A percentile compares a stretch with the other conserved stretches of the same genome.
Evolutionary conservation across 257 asterid genomes (phyloP).

Genomic region (Verbascum thapsus): DNA sequence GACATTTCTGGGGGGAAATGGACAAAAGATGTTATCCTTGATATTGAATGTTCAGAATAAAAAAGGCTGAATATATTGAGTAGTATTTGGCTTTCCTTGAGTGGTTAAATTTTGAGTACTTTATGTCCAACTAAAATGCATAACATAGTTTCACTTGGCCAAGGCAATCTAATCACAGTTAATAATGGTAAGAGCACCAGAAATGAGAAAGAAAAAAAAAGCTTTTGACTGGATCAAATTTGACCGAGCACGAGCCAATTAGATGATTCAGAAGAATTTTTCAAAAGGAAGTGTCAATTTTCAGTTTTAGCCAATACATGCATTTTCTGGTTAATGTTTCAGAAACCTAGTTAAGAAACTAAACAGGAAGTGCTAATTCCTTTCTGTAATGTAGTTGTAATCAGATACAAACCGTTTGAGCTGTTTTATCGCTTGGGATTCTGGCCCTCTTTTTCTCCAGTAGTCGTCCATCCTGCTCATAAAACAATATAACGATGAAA

Average conservation of each 20-base stretch:
- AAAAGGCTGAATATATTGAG: not conserved
- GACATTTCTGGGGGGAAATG: slow-evolving; percentile 4
- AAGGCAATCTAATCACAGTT: not conserved
- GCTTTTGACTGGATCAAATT: too few species aligned
- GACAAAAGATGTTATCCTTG: not conserved
- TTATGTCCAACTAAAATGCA: not conserved
- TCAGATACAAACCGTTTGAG: slow-evolving; percentile 3
- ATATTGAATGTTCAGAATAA: not conserved
- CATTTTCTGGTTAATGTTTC: not conserved
- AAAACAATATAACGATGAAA: not conserved
- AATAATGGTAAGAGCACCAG: not conserved
- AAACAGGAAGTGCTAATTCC: not conserved
- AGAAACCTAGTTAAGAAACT: not conserved
- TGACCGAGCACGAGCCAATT: too few species aligned
- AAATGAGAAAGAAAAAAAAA: not conserved
- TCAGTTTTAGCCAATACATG: too few species aligned
- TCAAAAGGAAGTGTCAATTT: too few species aligned
- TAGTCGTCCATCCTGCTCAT: slow-evolving; percentile 7
- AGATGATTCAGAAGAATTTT: too few species aligned
- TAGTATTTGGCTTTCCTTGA: not conserved
- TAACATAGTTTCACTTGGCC: not conserved
- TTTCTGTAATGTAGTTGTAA: not conserved
- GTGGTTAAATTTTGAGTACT: too few species aligned
- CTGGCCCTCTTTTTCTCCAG: not conserved
- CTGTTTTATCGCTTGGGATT: slow-evolving; percentile 1